These are phyloP conservation scores for Discostella stelligeroides DNA, from an alignment of 108 stramenopile species.

Conservation along the genomic window DNA sequence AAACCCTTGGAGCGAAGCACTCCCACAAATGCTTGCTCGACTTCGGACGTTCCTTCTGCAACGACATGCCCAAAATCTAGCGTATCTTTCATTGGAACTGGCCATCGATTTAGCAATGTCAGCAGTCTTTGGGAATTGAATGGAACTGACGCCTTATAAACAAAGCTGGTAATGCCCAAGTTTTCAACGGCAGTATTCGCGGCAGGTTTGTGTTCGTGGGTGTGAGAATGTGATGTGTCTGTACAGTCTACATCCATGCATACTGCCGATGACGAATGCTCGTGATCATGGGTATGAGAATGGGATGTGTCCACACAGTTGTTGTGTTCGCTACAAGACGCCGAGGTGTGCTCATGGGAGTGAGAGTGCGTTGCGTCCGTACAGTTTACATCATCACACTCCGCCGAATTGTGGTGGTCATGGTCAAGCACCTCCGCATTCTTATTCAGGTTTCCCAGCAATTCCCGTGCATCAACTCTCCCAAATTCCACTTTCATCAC, in stretches of 20 bases:
- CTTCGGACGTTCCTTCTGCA: constrained; percentile 35
- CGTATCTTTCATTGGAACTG: constrained; percentile 83
- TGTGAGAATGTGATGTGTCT: constrained; percentile 61
- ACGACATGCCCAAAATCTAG: constrained; percentile 54
- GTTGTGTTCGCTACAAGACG: constrained; percentile 60
- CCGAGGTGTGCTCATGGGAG: constrained; percentile 30
- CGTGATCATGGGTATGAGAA: constrained; percentile 55
- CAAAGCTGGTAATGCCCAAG: constrained; percentile 89
- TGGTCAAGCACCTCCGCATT: constrained; percentile 12
- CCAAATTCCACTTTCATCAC: constrained; percentile 71
- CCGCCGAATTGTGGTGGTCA: not conserved
- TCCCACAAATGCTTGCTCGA: constrained; percentile 62
- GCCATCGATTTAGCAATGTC: constrained; percentile 77
- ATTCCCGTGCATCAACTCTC: constrained; percentile 59
- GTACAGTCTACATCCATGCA: constrained; percentile 62
- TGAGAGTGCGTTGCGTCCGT: constrained; percentile 52
- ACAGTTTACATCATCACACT: constrained; percentile 40
- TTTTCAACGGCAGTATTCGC: constrained; percentile 60
- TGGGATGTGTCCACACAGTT: constrained; percentile 64
- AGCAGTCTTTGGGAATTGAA: constrained; percentile 82
- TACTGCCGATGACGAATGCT: constrained; percentile 33
- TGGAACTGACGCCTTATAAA: constrained; percentile 85
- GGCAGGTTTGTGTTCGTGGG: constrained; percentile 47
- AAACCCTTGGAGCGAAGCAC: constrained; percentile 95
- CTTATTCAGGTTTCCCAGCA: constrained; percentile 50